Evolutionary conservation across 1,284 basidiomycete species (phyloP), one percentile per base, ranked within the genome.

Genomic region (Sanghuangporus sanghuang): DNA sequence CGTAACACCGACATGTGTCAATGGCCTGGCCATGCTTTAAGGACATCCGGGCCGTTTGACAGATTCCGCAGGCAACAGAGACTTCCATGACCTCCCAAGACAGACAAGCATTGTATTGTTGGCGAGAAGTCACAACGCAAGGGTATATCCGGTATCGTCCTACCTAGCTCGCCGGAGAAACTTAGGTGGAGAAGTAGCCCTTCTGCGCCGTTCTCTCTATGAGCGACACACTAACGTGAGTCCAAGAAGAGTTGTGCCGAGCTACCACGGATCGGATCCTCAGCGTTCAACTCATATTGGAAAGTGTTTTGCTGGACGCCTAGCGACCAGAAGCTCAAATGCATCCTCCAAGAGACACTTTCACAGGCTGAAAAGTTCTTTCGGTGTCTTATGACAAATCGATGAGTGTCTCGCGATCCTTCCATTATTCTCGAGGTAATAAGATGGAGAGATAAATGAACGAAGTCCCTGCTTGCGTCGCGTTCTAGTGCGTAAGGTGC

Each of bases 371-470:
- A 16, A 11, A 16, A n/a, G 1, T 12, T 14, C n/a, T 54, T 36
- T 18, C 16, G 1, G 16, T 38, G 36, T 38, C 53, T 54, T 38
- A 36, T 54, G 53, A 54, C 32, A 38, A 16, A 38, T 54, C 21
- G 16, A 38, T 38, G 36, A 54, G 38, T 36, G 53, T 18, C 21
- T 32, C 38, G 6, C 36, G 27, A 38, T 8, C 27, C 53, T 54
- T 54, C 53, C 38, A 54, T 54, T 54, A 54, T 54, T 36, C 53
- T 54, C 53, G 5, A 53, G 32, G 36, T 54, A 54, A 36, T n/a
- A 54, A 54, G 53, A 54, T 38, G 53, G 53, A 54, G 14, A 23
- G 53, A 54, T 54, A 54, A 38, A 54, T 54, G 53, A 54, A 38
- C 32, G 27, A 38, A 38, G 53, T 14, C 12, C 53, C 16, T 18